Evolutionary conservation across 2,329 filamentous ascomycete genomes (phyloP), one percentile per base, ranked within the genome.

Genomic region (Fusarium coffeatum): DNA sequence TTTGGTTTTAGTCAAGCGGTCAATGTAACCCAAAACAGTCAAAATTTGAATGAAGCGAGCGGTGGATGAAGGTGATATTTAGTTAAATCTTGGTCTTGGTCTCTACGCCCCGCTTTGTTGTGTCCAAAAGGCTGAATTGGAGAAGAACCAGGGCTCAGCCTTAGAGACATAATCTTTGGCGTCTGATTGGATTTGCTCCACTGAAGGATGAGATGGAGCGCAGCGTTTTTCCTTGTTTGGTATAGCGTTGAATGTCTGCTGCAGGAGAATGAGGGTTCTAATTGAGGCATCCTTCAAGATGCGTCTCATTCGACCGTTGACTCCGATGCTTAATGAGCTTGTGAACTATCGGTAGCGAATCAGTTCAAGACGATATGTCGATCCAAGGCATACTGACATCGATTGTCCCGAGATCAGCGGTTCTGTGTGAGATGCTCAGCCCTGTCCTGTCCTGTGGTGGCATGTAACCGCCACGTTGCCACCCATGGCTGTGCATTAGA

Each of bases 1-100:
- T n/a, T 5, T 49, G 59, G 3, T 22, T 22, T 15, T 7, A 18
- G 10, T 43, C 41, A 48, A 72, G 64, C 73, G 74, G 70, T 37
- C 18, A 55, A 64, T 75, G 48, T 69, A 55, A 50, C 74, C 73
- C 5, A 63, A 74, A 59, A 22, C 6, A 71, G 70, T 23, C 61
- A 72, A 56, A 56, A 45, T 53, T 43, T 47, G 32, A 16, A 28
- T 25, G 30, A 32, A 20, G 23, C 18, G 20, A 42, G 16, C 53
- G 22, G 18, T 20, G 28, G 46, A 43, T n/a, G 41, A 37, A 30
- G 42, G 22, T 46, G 42, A 40, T 49, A 56, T 51, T 69, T 68
- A 68, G 59, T 53, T 53, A 15, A 50, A 53, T 37, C 32, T 53
- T 18, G 32, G 9, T 30, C 28, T 13, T 28, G 28, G 37, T 15